These are phyloP conservation scores for Leucocoprinus sp. DNA, from an alignment of 768 basidiomycete species.

Conservation along the genomic window DNA sequence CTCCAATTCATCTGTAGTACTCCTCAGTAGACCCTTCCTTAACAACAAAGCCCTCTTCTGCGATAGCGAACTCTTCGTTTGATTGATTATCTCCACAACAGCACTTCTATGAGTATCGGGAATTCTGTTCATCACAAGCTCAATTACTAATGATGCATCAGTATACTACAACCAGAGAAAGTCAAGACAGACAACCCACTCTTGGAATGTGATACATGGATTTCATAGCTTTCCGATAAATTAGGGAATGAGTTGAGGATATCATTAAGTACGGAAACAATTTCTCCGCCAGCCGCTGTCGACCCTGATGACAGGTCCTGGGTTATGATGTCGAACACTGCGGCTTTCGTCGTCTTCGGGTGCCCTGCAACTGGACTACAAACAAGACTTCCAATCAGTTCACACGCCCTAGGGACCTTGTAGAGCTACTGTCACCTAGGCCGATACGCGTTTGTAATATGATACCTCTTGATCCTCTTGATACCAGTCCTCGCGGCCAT, in stretches of 20 bases:
- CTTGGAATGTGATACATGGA: conserved; percentile 70
- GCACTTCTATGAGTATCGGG: conserved; percentile 46
- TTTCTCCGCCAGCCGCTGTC: conserved; percentile 65
- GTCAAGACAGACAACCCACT: conserved; percentile 21
- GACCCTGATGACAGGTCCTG: conserved; percentile 58
- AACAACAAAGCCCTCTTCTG: conserved; percentile 65
- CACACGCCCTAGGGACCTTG: background rate
- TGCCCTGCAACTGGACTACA: conserved; percentile 60
- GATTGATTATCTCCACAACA: conserved; percentile 57
- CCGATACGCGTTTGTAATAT: conserved; percentile 65
- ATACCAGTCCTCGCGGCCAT: conserved; percentile 61
- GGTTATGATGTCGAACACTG: conserved; percentile 79
- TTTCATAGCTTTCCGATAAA: conserved; percentile 58
- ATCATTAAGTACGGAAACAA: conserved; percentile 59
- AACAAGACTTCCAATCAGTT: conserved; percentile 2
- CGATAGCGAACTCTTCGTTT: conserved; percentile 53
- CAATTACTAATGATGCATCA: conserved; percentile 46
- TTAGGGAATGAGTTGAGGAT: conserved; percentile 68
- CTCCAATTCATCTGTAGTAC: conserved; percentile 69
- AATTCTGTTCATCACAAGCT: conserved; percentile 53
- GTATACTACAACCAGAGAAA: background rate
- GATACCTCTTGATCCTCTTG: conserved; percentile 75
- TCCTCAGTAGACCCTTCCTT: conserved; percentile 62
- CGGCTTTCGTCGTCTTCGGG: conserved; percentile 64
- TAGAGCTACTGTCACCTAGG: conserved; percentile 41